Conservation (phyloP, 192 early-diverging fungal species). For the Powellomyces hirtus region DNA sequence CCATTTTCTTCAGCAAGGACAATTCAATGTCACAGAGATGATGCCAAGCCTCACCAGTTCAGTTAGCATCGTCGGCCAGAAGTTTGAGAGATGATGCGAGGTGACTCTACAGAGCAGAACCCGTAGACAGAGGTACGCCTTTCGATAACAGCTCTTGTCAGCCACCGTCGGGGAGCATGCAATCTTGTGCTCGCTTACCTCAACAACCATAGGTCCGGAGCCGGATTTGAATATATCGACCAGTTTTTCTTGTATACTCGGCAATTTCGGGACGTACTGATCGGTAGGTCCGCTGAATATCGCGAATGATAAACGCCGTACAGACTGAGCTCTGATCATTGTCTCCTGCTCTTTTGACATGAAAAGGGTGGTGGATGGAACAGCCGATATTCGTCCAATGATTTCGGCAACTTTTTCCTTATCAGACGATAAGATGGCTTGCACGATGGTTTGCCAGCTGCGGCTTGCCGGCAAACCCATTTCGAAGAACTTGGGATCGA, state of each 20-base stretch:
- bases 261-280: slow-evolving; percentile 77
- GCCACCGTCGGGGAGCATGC: not conserved
- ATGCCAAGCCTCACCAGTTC: slow-evolving; percentile 70
- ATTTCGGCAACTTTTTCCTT: slow-evolving; percentile 76
- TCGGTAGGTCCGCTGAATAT: slow-evolving; percentile 70
- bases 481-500: slow-evolving; percentile 68
- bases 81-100: slow-evolving; percentile 77
- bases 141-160: not conserved
- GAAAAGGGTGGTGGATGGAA: slow-evolving; percentile 72
- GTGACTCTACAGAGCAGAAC: slow-evolving; percentile 78
- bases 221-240: slow-evolving; percentile 80
- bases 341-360: slow-evolving; percentile 81
- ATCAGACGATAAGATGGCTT: slow-evolving; percentile 68
- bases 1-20: not conserved
- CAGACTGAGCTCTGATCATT: slow-evolving; percentile 56
- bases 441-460: slow-evolving; percentile 70
- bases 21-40: not conserved
- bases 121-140: slow-evolving; percentile 78
- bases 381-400: slow-evolving; percentile 66
- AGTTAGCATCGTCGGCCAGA: slow-evolving; percentile 88
- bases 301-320: slow-evolving; percentile 79
- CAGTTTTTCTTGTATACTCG: slow-evolving; percentile 80
- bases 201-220: slow-evolving; percentile 70
- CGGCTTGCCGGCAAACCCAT: slow-evolving; percentile 51
- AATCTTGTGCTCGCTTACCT: slow-evolving; percentile 25